Evolutionary conservation across 495 filamentous ascomycete species (phyloP), one percentile per base, ranked within the genome.

Genomic region (Aspergillus saccharolyticus): DNA sequence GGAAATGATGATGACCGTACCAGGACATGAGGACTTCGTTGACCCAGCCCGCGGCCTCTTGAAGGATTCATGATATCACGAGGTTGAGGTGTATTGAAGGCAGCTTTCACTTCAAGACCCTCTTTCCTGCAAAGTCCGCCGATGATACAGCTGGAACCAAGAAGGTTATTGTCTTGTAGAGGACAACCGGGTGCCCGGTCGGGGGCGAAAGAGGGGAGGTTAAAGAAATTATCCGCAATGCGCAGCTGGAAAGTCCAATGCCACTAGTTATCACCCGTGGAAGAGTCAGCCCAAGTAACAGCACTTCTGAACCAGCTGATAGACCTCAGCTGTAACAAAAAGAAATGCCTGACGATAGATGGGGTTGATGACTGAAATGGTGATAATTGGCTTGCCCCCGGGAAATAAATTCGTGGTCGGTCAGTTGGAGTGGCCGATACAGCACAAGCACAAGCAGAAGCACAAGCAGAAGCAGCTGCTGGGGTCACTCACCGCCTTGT

Each of bases 11-110:
- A 22, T 17, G n/a, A 21, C 61, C 74, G 44, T 70, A 84, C 81
- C 64, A 85, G 66, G 44, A 84, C 80, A 54, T 80, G 78, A 46
- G 82, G 81, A 52, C 77, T 80, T 52, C 80, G 71, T 62, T 82
- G 82, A 55, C 64, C 70, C n/a, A 67, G 65, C 22, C 68, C 71
- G 33, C 72, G 67, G 39, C 72, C 74, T 57, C 68, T 68, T 30
- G 70, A 57, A 10, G 73, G 71, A 44, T 70, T 68, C 70, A 74
- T 77, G 44, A 47, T 61, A 39, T 18, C 48, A 49, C 16, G 9
- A 22, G 21, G 18, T 18, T 39, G 7, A n/a, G 44, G 18, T n/a
- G n/a, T n/a, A n/a, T n/a, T n/a, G n/a, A n/a, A n/a, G n/a, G 25
- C 21, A 15, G 21, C 12, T 28, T 49, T 21, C 24, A 22, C 19